Base-by-base conservation (phyloP, 2,329 filamentous ascomycete genomes). In the Paecilomyces sp. region DNA sequence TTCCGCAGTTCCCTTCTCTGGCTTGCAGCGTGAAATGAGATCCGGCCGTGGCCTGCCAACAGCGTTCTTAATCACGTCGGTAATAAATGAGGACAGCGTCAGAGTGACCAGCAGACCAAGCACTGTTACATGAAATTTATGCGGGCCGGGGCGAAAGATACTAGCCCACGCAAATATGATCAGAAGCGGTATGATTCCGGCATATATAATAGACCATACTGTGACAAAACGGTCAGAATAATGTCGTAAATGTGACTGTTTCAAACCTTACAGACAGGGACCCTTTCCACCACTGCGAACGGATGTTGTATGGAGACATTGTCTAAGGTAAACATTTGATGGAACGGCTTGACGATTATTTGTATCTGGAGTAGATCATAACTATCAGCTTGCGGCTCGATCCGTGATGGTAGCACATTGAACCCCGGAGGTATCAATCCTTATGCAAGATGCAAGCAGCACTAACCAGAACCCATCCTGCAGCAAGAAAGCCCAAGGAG, bases 321-420 rank as follows among this genome's bases (percentile, higher is more conserved):
- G 72, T 92, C 89, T 63, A 97, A 84, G 64, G 86, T 89, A 78
- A 99, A 97, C 85, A 97, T 89, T 76, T 91, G 91, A 74, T 97
- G 92, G 73, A 97, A 97, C 0, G 94, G 94, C 62, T 88, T 87
- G 67, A 90, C 83, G 65, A 89, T 81, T 67, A 89, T 78, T 74
- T 86, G 81, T 52, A 91, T 81, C 83, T 90, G 70, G 25, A 28
- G 6, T 8, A 65, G 53, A 34, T 30, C 33, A 9, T 3, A 15
- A 31, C 25, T 1, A 54, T 61, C 33, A 65, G 55, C 5, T 59
- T 33, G 34, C 24, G 24, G 33, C 7, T 18, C 12, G 36, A 30
- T 25, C 12, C 22, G 41, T 24, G 4, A 12, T 54, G 7, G 7
- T 50, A 31, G 25, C 54, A 59, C 52, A 54, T 54, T 56, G n/a